phyloP scores from a whole-genome alignment of 805 yeast species.

The Ogataea thermomethanolica region DNA sequence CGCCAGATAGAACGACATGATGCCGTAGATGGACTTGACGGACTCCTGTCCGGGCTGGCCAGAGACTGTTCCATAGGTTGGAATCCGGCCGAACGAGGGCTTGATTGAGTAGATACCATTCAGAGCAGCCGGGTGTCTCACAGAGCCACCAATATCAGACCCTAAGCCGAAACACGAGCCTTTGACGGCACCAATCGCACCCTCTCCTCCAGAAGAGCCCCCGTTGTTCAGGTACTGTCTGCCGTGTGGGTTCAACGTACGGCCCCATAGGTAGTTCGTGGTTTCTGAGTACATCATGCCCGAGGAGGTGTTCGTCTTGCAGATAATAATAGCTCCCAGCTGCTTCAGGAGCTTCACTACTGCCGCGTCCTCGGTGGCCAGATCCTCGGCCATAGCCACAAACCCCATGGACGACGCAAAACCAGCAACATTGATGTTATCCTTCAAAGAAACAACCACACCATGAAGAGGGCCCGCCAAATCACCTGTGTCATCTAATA shows the following conservation, averaged over 20 bases:
- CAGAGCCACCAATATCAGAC: slow-evolving; percentile 37
- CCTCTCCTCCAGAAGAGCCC: slow-evolving; percentile 68
- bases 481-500: slow-evolving; percentile 44
- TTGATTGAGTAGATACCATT: slow-evolving; percentile 54
- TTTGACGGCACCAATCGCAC: slow-evolving; percentile 51
- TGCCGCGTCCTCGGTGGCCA: slow-evolving; percentile 36
- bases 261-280: slow-evolving; percentile 47
- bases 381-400: slow-evolving; percentile 33
- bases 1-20: slow-evolving; percentile 46
- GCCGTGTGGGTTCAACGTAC: slow-evolving; percentile 49
- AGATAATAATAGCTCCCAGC: slow-evolving; percentile 52
- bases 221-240: slow-evolving; percentile 49
- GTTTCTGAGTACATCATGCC: slow-evolving; percentile 61
- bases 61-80: slow-evolving; percentile 36
- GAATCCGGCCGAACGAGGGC: slow-evolving; percentile 40
- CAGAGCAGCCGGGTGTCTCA: slow-evolving; percentile 59
- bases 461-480: slow-evolving; percentile 64
- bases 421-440: slow-evolving; percentile 45
- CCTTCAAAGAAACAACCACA: slow-evolving; percentile 47
- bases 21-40: slow-evolving; percentile 56
- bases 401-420: slow-evolving; percentile 48
- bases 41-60: slow-evolving; percentile 49
- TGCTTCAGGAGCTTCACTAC: slow-evolving; percentile 38
- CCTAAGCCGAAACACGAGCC: slow-evolving; percentile 61
- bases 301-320: slow-evolving; percentile 56